phyloP scores from a whole-genome alignment of 1,284 basidiomycete genomes.

The Pholiota adiposa region DNA sequence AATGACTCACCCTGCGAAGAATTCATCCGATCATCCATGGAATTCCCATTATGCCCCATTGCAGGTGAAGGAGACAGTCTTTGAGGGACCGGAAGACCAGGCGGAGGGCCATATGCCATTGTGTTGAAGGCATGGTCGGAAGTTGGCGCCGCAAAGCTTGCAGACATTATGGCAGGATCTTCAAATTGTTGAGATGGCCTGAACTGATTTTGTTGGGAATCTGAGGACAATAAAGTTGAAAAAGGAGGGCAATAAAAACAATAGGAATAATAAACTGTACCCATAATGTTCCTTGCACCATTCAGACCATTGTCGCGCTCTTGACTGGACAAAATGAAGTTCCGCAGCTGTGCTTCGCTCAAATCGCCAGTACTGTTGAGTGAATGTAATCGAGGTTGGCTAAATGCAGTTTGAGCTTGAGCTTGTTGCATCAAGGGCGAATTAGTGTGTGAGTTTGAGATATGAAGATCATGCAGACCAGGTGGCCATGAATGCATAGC shows the following conservation, averaged over 20 bases:
- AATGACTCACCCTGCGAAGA: slow-evolving; percentile 69
- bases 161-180: slow-evolving; percentile 85
- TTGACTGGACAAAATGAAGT: slow-evolving; percentile 72
- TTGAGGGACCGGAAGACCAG: slow-evolving; percentile 53
- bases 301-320: slow-evolving; percentile 44
- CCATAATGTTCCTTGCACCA: slow-evolving; percentile 20
- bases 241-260: neutral
- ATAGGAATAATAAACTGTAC: slow-evolving; percentile 15
- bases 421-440: slow-evolving; percentile 55
- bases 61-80: slow-evolving; percentile 23
- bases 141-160: slow-evolving; percentile 56
- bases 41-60: slow-evolving; percentile 24
- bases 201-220: slow-evolving; percentile 41
- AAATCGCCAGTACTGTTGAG: slow-evolving; percentile 52
- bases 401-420: slow-evolving; percentile 41
- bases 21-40: slow-evolving; percentile 39
- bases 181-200: slow-evolving; percentile 53
- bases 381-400: slow-evolving; percentile 54
- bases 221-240: slow-evolving; percentile 29
- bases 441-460: slow-evolving; percentile 43
- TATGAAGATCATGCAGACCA: slow-evolving; percentile 47
- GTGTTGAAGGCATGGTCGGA: slow-evolving; percentile 31
- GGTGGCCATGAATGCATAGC: slow-evolving; percentile 51
- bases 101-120: slow-evolving; percentile 61
- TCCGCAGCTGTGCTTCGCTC: slow-evolving; percentile 75